phyloP scores from a whole-genome alignment of 169 alveolate species.

The Eimeria maxima region DNA sequence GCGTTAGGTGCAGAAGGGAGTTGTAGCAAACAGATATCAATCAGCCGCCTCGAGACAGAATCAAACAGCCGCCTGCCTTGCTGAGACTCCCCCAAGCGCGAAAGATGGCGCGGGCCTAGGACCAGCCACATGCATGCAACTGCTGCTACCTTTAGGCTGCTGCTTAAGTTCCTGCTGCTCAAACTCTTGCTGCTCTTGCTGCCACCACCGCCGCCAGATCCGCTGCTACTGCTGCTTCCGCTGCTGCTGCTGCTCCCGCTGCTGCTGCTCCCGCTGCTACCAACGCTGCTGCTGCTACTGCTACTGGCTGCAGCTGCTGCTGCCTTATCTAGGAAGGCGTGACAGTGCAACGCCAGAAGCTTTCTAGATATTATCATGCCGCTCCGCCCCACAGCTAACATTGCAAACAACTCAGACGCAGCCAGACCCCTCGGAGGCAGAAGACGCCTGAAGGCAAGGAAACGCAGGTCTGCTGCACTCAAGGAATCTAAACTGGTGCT shows the following conservation, averaged over 20 bases:
- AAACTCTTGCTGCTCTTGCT: not conserved
- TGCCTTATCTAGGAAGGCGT: slow-evolving; percentile 14
- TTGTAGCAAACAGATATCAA: not conserved
- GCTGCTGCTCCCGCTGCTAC: not conserved
- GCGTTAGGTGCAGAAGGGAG: not conserved
- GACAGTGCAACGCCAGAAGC: slow-evolving; percentile 75
- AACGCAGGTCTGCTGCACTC: slow-evolving; percentile 27
- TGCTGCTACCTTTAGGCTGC: slow-evolving; percentile 45
- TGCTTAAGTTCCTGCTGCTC: not conserved
- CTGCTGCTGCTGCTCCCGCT: not conserved
- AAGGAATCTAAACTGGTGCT: no score
- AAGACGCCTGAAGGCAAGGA: slow-evolving; percentile 60
- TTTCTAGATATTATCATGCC: slow-evolving; percentile 70
- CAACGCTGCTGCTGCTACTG: not conserved
- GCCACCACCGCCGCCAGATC: not conserved
- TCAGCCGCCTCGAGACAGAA: slow-evolving; percentile 33
- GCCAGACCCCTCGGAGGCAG: slow-evolving; percentile 59
- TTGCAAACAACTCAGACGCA: slow-evolving; percentile 72
- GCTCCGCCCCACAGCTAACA: slow-evolving; percentile 57
- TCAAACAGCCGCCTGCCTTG: slow-evolving; percentile 81
- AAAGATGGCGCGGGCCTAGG: slow-evolving; percentile 71
- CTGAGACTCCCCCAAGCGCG: slow-evolving; percentile 76
- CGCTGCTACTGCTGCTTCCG: slow-evolving; percentile 14
- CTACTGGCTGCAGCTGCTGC: not conserved
- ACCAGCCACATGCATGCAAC: slow-evolving; percentile 71